Evolutionary conservation across 495 filamentous ascomycete species (phyloP), one percentile per base, ranked within the genome.

Genomic region (Neurospora sp.): DNA sequence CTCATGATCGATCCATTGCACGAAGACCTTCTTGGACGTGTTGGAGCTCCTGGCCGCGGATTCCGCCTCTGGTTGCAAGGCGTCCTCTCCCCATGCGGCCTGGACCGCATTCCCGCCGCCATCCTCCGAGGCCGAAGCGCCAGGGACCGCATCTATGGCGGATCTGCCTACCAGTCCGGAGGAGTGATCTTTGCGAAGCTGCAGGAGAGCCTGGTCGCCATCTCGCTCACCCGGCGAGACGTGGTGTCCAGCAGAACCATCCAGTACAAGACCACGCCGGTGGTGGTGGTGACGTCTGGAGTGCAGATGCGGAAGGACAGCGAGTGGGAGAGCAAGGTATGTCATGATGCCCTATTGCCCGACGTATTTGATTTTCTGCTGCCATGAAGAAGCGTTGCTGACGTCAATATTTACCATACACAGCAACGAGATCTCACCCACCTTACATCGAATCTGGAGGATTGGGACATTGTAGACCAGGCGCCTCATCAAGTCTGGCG

Each of bases 401-500:
- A 75, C 70, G 27, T 39, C n/a, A 12, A 39, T 8, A 18, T 69
- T 75, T n/a, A 73, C 86, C 46, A 89, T 90, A 72, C 12, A 72
- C 62, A 80, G 77, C 96, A 99, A 84, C 87, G 91, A 77, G 93
- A 97, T 77, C 81, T 97, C 71, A 93, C 89, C n/a, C 85, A 85
- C 41, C 82, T 97, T 39, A 97, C 94, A 1, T 84, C 88, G 16
- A 93, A 92, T 16, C 80, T 97, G 42, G 75, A 92, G 40, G 85
- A 88, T 20, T 99, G 94, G 94, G 94, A 97, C 81, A 88, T 96
- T 70, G 93, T 97, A 1, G 86, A 90, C 69, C 85, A 90, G 72
- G 93, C 95, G 11, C 92, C 93, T n/a, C 92, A 97, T 82, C 87
- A 93, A 75, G 90, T 98, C 0, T 99, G 95, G 95, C 82, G 80